These are phyloP conservation scores for Pyrenophora graminea DNA, from an alignment of 2,329 filamentous ascomycete genomes.

Conservation along the genomic window DNA sequence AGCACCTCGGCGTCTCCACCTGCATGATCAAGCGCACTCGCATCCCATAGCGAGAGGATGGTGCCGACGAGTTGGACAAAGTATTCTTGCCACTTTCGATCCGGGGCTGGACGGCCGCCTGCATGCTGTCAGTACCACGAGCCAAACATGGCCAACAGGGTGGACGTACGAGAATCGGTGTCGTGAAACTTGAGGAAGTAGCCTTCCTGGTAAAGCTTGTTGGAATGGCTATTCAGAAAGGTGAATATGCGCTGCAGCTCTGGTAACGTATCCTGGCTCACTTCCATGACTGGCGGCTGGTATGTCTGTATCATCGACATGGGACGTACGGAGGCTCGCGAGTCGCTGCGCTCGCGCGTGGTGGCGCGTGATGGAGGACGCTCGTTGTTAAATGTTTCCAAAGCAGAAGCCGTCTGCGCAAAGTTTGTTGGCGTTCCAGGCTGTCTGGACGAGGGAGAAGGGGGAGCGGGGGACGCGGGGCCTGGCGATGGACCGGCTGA, in stretches of 20 bases:
- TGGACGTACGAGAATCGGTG: constrained; percentile 78
- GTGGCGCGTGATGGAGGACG: constrained; percentile 40
- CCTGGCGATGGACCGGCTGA: constrained; percentile 34
- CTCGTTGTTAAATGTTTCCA: constrained; percentile 35
- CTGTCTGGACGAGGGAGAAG: constrained; percentile 36
- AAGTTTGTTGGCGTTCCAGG: constrained; percentile 22
- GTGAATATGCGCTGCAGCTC: constrained; percentile 94
- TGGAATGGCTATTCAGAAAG: constrained; percentile 90
- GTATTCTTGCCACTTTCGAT: constrained; percentile 92
- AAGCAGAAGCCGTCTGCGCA: constrained; percentile 36
- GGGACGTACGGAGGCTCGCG: constrained; percentile 66
- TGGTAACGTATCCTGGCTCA: constrained; percentile 81
- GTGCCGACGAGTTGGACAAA: constrained; percentile 97
- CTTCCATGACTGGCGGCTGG: constrained; percentile 83
- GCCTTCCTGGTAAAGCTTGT: constrained; percentile 96
- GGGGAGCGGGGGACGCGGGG: constrained; percentile 40
- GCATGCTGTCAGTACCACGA: constrained; percentile 32
- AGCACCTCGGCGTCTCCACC: constrained; percentile 83
- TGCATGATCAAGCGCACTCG: constrained; percentile 83
- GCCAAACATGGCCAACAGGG: constrained; percentile 2
- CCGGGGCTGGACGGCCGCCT: constrained; percentile 85
- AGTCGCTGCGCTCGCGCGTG: constrained; percentile 52
- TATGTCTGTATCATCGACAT: constrained; percentile 86
- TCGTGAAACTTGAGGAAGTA: constrained; percentile 98
- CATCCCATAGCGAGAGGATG: constrained; percentile 93